These are phyloP conservation scores for Emericellopsis cladophorae DNA, from an alignment of 2,329 filamentous ascomycete species.

Conservation along the genomic window DNA sequence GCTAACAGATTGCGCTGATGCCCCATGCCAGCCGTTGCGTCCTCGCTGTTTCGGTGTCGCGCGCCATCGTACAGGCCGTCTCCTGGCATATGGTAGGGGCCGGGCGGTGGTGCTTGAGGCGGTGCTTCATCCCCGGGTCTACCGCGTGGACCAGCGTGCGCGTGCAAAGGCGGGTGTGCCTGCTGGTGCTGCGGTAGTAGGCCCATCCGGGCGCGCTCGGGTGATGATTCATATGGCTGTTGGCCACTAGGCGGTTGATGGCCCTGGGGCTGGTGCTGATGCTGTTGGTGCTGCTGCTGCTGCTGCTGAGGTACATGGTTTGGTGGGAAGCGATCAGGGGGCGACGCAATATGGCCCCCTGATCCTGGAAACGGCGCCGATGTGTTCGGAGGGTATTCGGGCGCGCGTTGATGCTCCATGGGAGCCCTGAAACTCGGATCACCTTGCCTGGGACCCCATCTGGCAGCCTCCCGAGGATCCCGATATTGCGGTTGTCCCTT, in stretches of 20 bases:
- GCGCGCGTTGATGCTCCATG: conserved; percentile 26
- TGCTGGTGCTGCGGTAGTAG: conserved; percentile 22
- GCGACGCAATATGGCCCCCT: conserved; percentile 14
- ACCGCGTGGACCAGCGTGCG: conserved; percentile 12
- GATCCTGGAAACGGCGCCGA: conserved; percentile 18
- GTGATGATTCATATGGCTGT: conserved; percentile 26
- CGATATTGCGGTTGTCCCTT: conserved; percentile 30
- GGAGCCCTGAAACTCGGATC: conserved; percentile 21
- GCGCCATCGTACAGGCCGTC: conserved; percentile 25
- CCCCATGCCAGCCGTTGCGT: conserved; percentile 37
- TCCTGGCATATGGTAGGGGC: conserved; percentile 26
- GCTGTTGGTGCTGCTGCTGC: conserved; percentile 18
- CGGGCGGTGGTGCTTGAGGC: conserved; percentile 14
- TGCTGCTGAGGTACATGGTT: conserved; percentile 20
- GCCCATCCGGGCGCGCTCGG: conserved; percentile 33
- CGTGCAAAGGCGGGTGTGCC: conserved; percentile 20
- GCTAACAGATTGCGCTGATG: conserved; percentile 59
- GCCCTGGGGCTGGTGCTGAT: conserved; percentile 7
- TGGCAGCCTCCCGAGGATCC: conserved; percentile 15
- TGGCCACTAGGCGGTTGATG: no score
- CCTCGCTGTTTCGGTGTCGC: conserved; percentile 28
- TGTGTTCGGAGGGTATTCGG: conserved; percentile 25
- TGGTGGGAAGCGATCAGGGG: conserved; percentile 19
- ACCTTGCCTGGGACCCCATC: conserved; percentile 16
- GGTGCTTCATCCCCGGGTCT: conserved; percentile 7